phyloP scores from a whole-genome alignment of 768 basidiomycete species.

The Boletellus ananas region DNA sequence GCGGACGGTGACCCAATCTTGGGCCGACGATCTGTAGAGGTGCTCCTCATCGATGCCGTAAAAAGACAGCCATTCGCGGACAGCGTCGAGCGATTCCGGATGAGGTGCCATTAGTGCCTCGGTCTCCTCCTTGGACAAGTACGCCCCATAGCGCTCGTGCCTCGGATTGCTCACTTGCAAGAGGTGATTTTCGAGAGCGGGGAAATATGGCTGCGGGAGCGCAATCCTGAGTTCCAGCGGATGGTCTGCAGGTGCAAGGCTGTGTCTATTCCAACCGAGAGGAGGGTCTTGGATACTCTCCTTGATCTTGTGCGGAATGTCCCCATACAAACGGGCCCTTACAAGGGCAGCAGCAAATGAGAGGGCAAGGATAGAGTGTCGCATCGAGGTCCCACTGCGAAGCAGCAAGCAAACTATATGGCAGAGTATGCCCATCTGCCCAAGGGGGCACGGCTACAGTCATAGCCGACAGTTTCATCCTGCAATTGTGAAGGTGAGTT shows the following conservation, averaged over 20 bases:
- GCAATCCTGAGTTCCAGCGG: constrained; percentile 54
- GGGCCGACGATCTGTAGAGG: constrained; percentile 54
- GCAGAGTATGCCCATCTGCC: too few species aligned
- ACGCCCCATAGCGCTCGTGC: constrained; percentile 50
- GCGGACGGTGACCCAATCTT: constrained; percentile 64
- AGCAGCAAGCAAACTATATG: too few species aligned
- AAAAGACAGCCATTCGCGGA: constrained; percentile 58
- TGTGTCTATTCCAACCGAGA: constrained; percentile 44
- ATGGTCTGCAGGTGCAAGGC: constrained; percentile 42
- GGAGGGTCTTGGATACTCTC: constrained; percentile 44
- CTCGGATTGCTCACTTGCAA: constrained; percentile 57
- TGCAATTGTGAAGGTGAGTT: too few species aligned
- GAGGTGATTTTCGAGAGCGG: constrained; percentile 46
- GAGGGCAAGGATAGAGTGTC: constrained; percentile 9
- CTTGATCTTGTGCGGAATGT: constrained; percentile 40
- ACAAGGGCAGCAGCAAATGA: constrained; percentile 13
- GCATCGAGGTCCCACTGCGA: constrained; percentile 4
- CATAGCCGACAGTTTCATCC: too few species aligned
- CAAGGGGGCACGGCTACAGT: too few species aligned
- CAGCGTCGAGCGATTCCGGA: constrained; percentile 46
- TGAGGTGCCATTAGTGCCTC: constrained; percentile 61
- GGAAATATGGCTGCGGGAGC: constrained; percentile 51
- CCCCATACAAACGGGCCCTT: constrained; percentile 6
- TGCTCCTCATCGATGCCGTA: constrained; percentile 50
- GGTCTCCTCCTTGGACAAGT: constrained; percentile 63